These are phyloP conservation scores for Akanthomyces lecanii DNA, from an alignment of 2,329 filamentous ascomycete genomes.

Conservation along the genomic window DNA sequence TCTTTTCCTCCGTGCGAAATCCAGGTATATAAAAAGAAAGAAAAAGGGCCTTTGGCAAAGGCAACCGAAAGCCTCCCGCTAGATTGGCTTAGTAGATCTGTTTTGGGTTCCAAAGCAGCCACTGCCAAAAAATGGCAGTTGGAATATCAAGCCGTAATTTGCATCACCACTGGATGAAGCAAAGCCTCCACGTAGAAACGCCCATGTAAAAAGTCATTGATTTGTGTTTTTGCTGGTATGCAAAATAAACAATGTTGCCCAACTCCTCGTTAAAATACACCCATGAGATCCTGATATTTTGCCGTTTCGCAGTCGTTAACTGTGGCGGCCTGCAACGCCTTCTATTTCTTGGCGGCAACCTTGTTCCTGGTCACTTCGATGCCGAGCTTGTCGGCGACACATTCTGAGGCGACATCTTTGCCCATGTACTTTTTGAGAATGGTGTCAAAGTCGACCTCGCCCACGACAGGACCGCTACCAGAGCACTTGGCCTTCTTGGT, in stretches of 20 bases:
- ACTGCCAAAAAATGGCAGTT: neutral
- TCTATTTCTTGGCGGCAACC: constrained; percentile 13
- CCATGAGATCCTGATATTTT: neutral
- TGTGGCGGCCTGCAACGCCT: neutral
- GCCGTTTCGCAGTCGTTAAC: neutral
- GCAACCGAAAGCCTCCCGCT: no score
- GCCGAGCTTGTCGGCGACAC: constrained; percentile 51
- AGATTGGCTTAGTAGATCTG: no score
- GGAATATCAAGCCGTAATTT: neutral
- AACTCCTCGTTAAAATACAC: constrained; percentile 16
- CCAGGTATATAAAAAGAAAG: neutral
- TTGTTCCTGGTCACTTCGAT: constrained; percentile 41
- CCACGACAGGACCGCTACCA: constrained; percentile 82
- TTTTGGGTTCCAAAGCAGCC: neutral
- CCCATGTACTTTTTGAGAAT: constrained; percentile 65
- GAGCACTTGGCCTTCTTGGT: constrained; percentile 96
- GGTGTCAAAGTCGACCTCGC: constrained; percentile 80
- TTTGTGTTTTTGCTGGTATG: neutral
- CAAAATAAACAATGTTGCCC: constrained; percentile 1
- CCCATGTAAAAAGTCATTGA: neutral
- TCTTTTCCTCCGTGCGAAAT: neutral
- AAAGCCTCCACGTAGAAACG: constrained; percentile 2
- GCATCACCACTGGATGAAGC: neutral
- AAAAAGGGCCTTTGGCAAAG: no score
- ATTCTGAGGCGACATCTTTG: constrained; percentile 34